These are phyloP conservation scores for Discostella stelligeroides DNA, from an alignment of 108 stramenopile genomes.

Conservation along the genomic window DNA sequence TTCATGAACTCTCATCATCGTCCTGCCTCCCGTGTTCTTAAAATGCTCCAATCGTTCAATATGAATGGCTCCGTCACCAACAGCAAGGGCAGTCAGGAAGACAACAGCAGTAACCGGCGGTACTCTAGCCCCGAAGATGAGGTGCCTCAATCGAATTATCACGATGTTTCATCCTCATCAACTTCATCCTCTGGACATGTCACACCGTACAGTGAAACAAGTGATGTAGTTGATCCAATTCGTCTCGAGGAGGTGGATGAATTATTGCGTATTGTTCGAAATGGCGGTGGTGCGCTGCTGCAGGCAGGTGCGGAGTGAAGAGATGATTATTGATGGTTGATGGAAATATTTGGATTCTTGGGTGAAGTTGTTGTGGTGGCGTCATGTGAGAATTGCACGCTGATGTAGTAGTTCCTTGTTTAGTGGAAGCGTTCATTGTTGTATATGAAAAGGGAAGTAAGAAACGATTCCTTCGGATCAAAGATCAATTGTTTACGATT, in stretches of 20 bases:
- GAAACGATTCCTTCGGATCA: no score
- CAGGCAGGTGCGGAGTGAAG: not conserved
- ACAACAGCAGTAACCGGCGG: not conserved
- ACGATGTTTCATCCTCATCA: constrained; percentile 7
- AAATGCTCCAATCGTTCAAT: constrained; percentile 24
- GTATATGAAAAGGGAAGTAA: no score
- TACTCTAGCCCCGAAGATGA: constrained; percentile 14
- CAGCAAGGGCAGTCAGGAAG: no score
- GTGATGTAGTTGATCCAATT: constrained; percentile 20
- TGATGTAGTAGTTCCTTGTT: no score
- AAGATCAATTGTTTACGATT: no score
- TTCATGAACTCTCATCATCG: not conserved
- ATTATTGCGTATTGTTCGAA: constrained; percentile 25
- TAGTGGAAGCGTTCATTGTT: no score
- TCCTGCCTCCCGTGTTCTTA: constrained; percentile 6
- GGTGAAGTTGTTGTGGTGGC: no score
- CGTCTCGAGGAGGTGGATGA: constrained; percentile 36
- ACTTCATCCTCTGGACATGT: constrained; percentile 24
- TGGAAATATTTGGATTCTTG: not conserved
- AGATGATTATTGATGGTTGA: not conserved
- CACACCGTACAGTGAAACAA: constrained; percentile 17
- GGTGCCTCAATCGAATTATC: constrained; percentile 15
- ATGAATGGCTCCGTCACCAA: not conserved
- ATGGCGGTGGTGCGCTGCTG: constrained; percentile 3
- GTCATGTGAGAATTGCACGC: no score